Conservation (phyloP, 768 basidiomycete genomes). For the Lyophyllum semitale region DNA sequence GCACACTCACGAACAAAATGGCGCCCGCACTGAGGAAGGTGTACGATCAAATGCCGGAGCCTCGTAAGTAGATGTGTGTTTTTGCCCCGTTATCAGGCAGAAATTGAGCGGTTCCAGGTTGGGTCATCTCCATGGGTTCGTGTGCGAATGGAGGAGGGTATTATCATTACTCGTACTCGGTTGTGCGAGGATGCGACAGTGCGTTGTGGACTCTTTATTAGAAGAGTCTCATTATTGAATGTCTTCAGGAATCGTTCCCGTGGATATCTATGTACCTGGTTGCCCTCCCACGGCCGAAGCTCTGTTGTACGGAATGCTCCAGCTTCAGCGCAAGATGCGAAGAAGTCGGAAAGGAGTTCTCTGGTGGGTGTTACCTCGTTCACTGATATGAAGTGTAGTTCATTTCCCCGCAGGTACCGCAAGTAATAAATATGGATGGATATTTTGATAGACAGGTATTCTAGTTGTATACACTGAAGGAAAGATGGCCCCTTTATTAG, state of each 20-base stretch:
- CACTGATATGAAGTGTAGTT: not conserved
- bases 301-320: conserved; percentile 93
- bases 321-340: conserved; percentile 96
- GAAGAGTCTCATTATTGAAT: conserved; percentile 6
- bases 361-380: conserved; percentile 55
- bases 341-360: conserved; percentile 82
- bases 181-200: conserved; percentile 98
- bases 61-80: conserved; percentile 52
- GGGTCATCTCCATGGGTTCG: conserved; percentile 99
- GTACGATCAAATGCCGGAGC: conserved; percentile 99
- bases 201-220: conserved; percentile 27
- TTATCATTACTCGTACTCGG: conserved; percentile 98
- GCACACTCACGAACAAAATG: conserved; percentile 99
- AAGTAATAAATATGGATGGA: conserved; percentile 37
- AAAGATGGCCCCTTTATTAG: not conserved
- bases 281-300: conserved; percentile 97
- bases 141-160: conserved; percentile 98
- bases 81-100: conserved; percentile 2
- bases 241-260: conserved; percentile 84
- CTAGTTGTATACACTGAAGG: conserved; percentile 3
- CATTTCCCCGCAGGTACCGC: conserved; percentile 47
- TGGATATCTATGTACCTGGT: conserved; percentile 97
- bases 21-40: conserved; percentile 96
- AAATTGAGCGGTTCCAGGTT: conserved; percentile 49
- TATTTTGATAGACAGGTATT: conserved; percentile 8